phyloP scores from a whole-genome alignment of 305 asterid species.

The Plantago coronopus region DNA sequence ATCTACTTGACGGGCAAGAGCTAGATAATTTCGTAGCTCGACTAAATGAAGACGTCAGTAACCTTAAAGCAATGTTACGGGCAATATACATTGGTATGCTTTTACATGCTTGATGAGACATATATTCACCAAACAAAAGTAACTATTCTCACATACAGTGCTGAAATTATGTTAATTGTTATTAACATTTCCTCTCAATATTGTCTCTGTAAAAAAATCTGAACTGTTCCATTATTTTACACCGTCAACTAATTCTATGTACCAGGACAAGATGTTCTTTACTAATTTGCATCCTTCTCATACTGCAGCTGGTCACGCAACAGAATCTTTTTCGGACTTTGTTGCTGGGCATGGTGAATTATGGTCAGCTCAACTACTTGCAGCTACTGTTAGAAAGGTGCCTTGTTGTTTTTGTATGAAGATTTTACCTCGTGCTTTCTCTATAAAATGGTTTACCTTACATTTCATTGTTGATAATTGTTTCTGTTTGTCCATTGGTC shows the following conservation, averaged over 20 bases:
- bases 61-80: conserved; percentile 89
- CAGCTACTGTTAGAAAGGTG: conserved; percentile 81
- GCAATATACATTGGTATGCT: conserved; percentile 81
- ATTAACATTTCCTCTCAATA: neutral
- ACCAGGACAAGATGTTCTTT: neutral
- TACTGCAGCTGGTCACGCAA: conserved; percentile 90
- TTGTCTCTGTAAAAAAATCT: neutral
- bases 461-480: conserved; percentile 9
- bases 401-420: conserved; percentile 21
- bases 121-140: neutral
- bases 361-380: conserved; percentile 88
- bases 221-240: neutral
- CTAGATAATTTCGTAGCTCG: conserved; percentile 57
- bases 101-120: neutral
- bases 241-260: neutral
- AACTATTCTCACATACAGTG: neutral
- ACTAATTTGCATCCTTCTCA: conserved; percentile 22
- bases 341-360: conserved; percentile 98
- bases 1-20: conserved; percentile 79
- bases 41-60: conserved; percentile 66
- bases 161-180: neutral
- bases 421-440: conserved; percentile 18
- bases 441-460: neutral
- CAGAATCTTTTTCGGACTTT: conserved; percentile 93
- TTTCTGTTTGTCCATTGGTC: conserved; percentile 17